Percentiles rank a stretch among this genome's conserved stretches.
phyloP scores from a whole-genome alignment of 768 basidiomycete genomes.

The Botryobasidium botryosum region DNA sequence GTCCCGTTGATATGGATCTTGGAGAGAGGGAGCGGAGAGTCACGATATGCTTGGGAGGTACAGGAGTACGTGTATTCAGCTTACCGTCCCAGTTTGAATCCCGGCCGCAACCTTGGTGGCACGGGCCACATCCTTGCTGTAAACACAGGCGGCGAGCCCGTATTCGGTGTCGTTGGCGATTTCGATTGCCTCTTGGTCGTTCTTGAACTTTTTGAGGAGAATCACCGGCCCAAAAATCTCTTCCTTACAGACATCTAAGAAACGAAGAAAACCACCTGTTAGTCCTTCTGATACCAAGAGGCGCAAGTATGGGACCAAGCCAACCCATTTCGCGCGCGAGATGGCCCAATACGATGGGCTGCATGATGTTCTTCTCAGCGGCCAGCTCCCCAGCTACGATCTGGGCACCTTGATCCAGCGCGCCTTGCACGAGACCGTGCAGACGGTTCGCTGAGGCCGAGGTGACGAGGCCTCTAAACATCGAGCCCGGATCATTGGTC shows the following conservation, averaged over 20 bases:
- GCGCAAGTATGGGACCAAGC: constrained; percentile 10
- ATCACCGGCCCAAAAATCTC: constrained; percentile 1
- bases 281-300: background rate
- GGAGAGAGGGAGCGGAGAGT: background rate
- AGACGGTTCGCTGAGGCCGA: constrained; percentile 10
- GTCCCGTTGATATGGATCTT: constrained; percentile 18
- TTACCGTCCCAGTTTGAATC: constrained; percentile 18
- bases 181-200: constrained; percentile 16
- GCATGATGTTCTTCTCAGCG: background rate
- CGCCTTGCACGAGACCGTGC: constrained; percentile 9
- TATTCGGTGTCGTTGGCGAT: constrained; percentile 21
- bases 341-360: background rate
- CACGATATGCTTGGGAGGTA: background rate
- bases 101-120: constrained; percentile 16
- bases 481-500: background rate
- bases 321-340: constrained; percentile 19
- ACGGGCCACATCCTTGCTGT: constrained; percentile 13
- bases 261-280: background rate
- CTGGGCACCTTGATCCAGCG: constrained; percentile 9
- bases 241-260: background rate
- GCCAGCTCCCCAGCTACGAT: background rate
- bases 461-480: constrained; percentile 13
- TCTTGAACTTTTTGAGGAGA: constrained; percentile 9
- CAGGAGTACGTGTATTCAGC: constrained; percentile 10
- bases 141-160: constrained; percentile 21